Evolutionary conservation across 177 flowering plant genomes (phyloP).

Genomic region (Vitis hybrid): DNA sequence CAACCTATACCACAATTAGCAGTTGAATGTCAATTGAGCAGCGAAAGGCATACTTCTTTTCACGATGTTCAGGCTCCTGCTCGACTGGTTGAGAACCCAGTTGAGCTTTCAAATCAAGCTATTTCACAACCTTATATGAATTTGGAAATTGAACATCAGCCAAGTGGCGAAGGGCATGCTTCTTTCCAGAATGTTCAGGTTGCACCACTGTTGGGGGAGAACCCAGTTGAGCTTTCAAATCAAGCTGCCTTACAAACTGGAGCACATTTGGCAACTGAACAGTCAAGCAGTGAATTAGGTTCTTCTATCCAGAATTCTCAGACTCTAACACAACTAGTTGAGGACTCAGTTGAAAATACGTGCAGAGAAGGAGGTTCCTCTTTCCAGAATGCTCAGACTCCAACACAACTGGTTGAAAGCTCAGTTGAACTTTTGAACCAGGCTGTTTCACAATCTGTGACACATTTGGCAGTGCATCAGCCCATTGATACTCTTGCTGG

Average conservation of each 20-base stretch:
- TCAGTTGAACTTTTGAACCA: slow-evolving; percentile 18
- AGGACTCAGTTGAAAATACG: too few relatives aligned
- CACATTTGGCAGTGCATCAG: slow-evolving; percentile 1
- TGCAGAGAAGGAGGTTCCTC: slow-evolving; percentile 1
- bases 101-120: too few relatives aligned
- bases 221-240: slow-evolving; percentile 16
- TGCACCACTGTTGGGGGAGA: slow-evolving; percentile 6
- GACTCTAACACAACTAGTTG: too few relatives aligned
- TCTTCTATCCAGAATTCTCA: too few relatives aligned
- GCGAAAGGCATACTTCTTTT: slow-evolving; percentile 1
- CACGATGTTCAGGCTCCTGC: too few relatives aligned
- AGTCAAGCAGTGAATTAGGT: too few relatives aligned
- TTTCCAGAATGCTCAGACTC: slow-evolving; percentile 15
- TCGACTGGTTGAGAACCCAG: too few relatives aligned
- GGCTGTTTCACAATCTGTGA: slow-evolving; percentile 12
- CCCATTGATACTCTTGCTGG: slow-evolving; percentile 6
- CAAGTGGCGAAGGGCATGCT: slow-evolving; percentile 5
- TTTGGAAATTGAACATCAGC: slow-evolving; percentile 7
- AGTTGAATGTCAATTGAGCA: slow-evolving; percentile 9
- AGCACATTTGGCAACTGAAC: not conserved
- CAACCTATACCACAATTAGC: too few relatives aligned
- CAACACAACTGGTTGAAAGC: slow-evolving; percentile 6
- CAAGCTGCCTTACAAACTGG: slow-evolving; percentile 15
- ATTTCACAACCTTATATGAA: too few relatives aligned
- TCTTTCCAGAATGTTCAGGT: slow-evolving; percentile 14